A percentile compares a stretch with the other conserved stretches of the same genome.
These are phyloP conservation scores for Solanum tarapatanum DNA, from an alignment of 257 asterid genomes.

Conservation along the genomic window DNA sequence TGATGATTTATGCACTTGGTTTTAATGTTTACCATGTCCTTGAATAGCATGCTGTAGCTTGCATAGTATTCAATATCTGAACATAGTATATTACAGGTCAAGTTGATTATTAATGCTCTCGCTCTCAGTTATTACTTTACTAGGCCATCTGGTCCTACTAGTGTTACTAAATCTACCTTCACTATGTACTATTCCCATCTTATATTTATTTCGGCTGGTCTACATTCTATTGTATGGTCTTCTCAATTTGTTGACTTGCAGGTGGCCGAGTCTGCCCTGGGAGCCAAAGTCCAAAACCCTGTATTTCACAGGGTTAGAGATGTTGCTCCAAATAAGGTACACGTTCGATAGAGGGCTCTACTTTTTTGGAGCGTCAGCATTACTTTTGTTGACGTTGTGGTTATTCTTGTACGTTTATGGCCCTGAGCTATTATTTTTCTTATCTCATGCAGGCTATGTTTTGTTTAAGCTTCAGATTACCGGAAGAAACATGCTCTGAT, in stretches of 20 bases:
- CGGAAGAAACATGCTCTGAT: slow-evolving; percentile 59
- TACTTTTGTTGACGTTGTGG: not conserved
- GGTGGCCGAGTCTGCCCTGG: slow-evolving; percentile 74
- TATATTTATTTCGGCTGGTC: not conserved
- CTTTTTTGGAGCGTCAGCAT: not conserved
- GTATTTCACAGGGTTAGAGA: slow-evolving; percentile 64
- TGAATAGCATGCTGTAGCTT: not conserved
- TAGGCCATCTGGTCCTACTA: not conserved
- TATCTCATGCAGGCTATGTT: slow-evolving; percentile 70
- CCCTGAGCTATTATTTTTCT: not conserved
- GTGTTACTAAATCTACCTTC: not conserved
- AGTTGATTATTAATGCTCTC: not conserved
- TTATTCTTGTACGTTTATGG: not conserved
- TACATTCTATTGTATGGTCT: not conserved
- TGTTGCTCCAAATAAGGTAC: slow-evolving; percentile 96
- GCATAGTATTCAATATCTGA: not conserved
- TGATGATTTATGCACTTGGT: not conserved
- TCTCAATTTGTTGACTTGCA: slow-evolving; percentile 10
- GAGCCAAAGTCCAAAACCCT: slow-evolving; percentile 48
- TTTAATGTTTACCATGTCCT: not conserved
- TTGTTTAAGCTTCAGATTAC: slow-evolving; percentile 84
- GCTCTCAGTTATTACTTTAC: not conserved
- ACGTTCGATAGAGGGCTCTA: not conserved
- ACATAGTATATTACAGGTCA: not conserved
- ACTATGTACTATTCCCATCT: not conserved